These are phyloP conservation scores for Naganishia kalamii DNA, from an alignment of 768 basidiomycete species.

Conservation along the genomic window DNA sequence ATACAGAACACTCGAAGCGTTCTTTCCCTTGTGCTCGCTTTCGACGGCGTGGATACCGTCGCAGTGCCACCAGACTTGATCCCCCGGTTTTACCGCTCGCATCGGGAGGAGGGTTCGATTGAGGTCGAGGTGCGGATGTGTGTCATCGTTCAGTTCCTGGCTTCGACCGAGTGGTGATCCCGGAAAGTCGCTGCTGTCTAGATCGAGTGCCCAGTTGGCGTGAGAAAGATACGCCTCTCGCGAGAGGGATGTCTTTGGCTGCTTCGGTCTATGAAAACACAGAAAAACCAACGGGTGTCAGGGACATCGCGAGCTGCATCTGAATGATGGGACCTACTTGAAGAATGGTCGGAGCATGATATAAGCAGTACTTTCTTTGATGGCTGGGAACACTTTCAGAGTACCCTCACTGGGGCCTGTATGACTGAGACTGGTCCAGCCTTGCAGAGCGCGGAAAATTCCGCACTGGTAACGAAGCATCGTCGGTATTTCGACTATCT, in stretches of 20 bases:
- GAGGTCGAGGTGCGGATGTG: conserved; percentile 33
- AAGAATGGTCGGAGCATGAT: conserved; percentile 73
- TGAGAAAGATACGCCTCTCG: conserved; percentile 45
- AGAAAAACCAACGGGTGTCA: too few relatives aligned
- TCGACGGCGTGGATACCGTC: conserved; percentile 45
- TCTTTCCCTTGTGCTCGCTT: conserved; percentile 31
- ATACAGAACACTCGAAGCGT: conserved; percentile 41
- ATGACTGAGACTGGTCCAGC: conserved; percentile 55
- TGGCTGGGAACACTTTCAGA: conserved; percentile 58
- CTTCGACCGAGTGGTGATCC: conserved; percentile 26
- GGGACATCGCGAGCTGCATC: conserved; percentile 2
- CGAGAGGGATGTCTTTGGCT: background rate
- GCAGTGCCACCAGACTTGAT: conserved; percentile 57
- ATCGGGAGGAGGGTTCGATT: conserved; percentile 30
- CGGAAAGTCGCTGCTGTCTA: conserved; percentile 44
- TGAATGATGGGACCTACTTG: conserved; percentile 24
- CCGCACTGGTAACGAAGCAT: conserved; percentile 27
- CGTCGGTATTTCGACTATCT: background rate
- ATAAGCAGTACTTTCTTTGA: conserved; percentile 64
- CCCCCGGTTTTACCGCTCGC: conserved; percentile 32
- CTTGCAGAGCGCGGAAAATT: conserved; percentile 47
- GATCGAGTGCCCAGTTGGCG: conserved; percentile 57
- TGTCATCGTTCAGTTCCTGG: conserved; percentile 28
- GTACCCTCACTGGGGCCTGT: conserved; percentile 59
- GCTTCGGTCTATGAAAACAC: conserved; percentile 23